Conservation (phyloP, 2,329 filamentous ascomycete genomes). For the Trichophyton simii region DNA sequence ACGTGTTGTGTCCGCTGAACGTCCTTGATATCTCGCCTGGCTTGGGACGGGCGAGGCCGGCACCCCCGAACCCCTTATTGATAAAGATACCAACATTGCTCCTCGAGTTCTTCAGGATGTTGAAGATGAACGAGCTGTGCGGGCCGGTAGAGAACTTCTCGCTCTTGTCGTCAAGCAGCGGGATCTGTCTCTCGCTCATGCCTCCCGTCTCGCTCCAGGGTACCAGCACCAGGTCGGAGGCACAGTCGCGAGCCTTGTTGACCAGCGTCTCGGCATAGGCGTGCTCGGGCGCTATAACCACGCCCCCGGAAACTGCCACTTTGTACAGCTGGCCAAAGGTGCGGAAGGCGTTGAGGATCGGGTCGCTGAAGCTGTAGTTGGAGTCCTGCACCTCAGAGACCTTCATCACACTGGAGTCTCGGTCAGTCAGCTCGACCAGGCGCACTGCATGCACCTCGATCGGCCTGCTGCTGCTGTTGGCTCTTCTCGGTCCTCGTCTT, state of each 20-base stretch:
- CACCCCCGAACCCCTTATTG: constrained; percentile 52
- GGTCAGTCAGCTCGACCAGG: constrained; percentile 75
- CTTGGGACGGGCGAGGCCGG: constrained; percentile 19
- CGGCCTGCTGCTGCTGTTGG: constrained; percentile 22
- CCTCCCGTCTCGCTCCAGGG: constrained; percentile 81
- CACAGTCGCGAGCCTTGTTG: constrained; percentile 55
- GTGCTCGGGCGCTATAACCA: constrained; percentile 64
- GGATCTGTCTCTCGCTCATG: constrained; percentile 51
- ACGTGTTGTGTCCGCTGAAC: constrained; percentile 47
- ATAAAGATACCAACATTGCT: constrained; percentile 69
- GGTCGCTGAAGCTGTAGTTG: constrained; percentile 58
- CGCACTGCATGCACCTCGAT: constrained; percentile 74
- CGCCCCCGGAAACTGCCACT: constrained; percentile 66
- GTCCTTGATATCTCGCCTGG: constrained; percentile 32
- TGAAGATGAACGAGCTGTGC: constrained; percentile 63
- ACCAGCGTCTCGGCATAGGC: constrained; percentile 69
- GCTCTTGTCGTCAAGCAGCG: constrained; percentile 40
- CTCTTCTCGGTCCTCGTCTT: constrained; percentile 7
- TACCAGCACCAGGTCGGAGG: constrained; percentile 63
- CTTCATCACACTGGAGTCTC: constrained; percentile 90
- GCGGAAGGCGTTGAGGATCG: constrained; percentile 81
- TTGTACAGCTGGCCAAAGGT: constrained; percentile 78
- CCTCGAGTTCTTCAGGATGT: constrained; percentile 49
- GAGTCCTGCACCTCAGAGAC: constrained; percentile 71
- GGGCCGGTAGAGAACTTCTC: constrained; percentile 46